Evolutionary conservation across 2,329 filamentous ascomycete species (phyloP), one percentile per base, ranked within the genome.

Genomic region (Sclerotiophoma versabilis): DNA sequence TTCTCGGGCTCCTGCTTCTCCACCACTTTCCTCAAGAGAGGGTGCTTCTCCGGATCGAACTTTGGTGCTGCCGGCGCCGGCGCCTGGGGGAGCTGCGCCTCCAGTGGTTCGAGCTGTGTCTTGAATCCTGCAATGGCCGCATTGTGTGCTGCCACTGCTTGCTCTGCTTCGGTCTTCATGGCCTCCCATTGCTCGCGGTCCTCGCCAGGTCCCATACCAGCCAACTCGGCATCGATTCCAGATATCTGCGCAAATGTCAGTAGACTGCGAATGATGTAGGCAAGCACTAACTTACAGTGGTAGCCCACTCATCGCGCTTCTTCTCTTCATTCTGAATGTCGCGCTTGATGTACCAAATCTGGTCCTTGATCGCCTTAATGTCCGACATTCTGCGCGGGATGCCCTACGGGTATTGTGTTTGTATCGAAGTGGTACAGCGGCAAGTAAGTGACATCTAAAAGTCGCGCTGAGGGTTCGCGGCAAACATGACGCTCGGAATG

Each of bases 131-230:
- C 87, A 75, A 97, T 89, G 67, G 88, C 86, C 71, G 88, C 87
- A 80, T 93, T 86, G 76, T 92, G 86, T 65, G 92, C 84, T 74
- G 84, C 83, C 76, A 98, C 89, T 77, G 91, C 86, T 79, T 88
- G 84, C 81, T 91, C 84, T 78, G 96, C 86, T 82, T 96, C 92
- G 74, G 84, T 80, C 77, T 89, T 88, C 73, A 96, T 85, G 71
- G 93, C 92, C 68, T 80, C 81, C 76, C 92, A 93, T 54, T 89
- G 88, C 60, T 92, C 88, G 69, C 95, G 91, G 75, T 90, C 87
- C 75, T 89, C 87, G 52, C 96, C 85, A 62, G 90, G 89, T 49
- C 85, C 81, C 68, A 87, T 80, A 14, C 42, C 25, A 29, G 19
- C 29, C 36, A 56, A 3, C 25, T 56, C 53, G 7, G 46, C 42